These are phyloP conservation scores for Panaeolus papilionaceus DNA, from an alignment of 768 basidiomycete species.

Conservation along the genomic window DNA sequence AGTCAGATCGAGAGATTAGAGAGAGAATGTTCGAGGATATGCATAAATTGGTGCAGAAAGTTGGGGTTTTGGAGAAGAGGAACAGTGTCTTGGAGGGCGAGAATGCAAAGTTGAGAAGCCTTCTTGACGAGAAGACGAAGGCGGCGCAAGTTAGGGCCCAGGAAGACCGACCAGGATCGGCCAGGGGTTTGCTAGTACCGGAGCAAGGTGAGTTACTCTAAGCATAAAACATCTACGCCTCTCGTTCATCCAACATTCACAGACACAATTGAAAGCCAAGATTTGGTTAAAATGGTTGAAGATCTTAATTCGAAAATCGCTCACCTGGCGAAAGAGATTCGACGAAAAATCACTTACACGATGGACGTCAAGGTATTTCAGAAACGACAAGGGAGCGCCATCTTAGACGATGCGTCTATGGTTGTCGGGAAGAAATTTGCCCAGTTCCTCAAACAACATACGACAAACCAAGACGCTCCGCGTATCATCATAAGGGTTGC, in stretches of 20 bases:
- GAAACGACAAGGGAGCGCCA: neutral
- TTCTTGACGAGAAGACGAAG: neutral
- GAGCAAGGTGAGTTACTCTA: neutral
- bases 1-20: neutral
- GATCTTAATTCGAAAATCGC: neutral
- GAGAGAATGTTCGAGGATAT: constrained; percentile 4
- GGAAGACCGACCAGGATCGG: neutral
- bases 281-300: neutral
- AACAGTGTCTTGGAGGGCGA: neutral
- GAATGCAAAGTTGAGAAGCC: neutral
- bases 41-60: neutral
- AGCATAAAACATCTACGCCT: neutral
- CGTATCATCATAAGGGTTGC: neutral
- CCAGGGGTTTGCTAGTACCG: neutral
- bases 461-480: neutral
- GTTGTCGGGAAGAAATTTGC: neutral
- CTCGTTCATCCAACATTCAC: neutral
- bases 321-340: neutral
- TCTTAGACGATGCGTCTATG: neutral
- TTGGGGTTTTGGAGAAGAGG: neutral
- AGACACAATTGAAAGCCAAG: neutral
- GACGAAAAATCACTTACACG: too few relatives aligned
- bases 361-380: neutral
- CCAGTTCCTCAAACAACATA: neutral
- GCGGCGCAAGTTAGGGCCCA: neutral